These are phyloP conservation scores for Didymella arachidicola DNA, from an alignment of 2,329 filamentous ascomycete genomes.

Conservation along the genomic window DNA sequence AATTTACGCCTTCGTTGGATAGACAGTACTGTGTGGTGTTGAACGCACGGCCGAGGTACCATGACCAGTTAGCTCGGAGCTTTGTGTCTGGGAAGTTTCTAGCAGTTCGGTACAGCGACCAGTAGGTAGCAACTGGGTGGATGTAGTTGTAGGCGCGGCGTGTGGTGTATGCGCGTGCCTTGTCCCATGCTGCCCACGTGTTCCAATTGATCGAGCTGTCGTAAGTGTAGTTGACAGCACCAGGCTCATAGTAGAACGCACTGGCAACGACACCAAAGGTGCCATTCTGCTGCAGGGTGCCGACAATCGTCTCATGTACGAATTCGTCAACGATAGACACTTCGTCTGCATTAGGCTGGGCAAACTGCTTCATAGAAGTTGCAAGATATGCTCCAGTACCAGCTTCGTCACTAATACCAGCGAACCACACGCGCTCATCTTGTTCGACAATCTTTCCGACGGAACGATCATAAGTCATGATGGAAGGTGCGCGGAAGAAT, in stretches of 20 bases:
- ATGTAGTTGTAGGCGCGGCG: slow-evolving; percentile 68
- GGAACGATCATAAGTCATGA: slow-evolving; percentile 63
- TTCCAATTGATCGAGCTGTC: slow-evolving; percentile 56
- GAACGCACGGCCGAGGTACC: slow-evolving; percentile 65
- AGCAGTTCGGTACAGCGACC: slow-evolving; percentile 64
- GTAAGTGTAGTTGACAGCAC: slow-evolving; percentile 56
- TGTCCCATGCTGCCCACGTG: slow-evolving; percentile 62
- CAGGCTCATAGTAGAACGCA: slow-evolving; percentile 65
- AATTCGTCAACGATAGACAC: slow-evolving; percentile 64
- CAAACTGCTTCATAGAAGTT: slow-evolving; percentile 62
- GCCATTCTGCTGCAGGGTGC: slow-evolving; percentile 53
- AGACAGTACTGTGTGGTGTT: slow-evolving; percentile 55
- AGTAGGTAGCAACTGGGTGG: slow-evolving; percentile 64
- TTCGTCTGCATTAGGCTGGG: slow-evolving; percentile 60
- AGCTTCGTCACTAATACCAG: slow-evolving; percentile 67
- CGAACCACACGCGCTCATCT: slow-evolving; percentile 63
- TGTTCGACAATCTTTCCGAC: slow-evolving; percentile 51
- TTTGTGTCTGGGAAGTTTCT: slow-evolving; percentile 58
- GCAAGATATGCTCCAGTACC: slow-evolving; percentile 66
- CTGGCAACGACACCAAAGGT: slow-evolving; percentile 62
- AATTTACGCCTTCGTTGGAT: slow-evolving; percentile 48
- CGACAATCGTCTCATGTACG: slow-evolving; percentile 60
- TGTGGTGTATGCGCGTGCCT: slow-evolving; percentile 54
- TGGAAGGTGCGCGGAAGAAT: slow-evolving; percentile 62
- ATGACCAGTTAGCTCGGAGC: slow-evolving; percentile 56